phyloP scores from a whole-genome alignment of 441 rosid genomes.

The Lepidium campestre region DNA sequence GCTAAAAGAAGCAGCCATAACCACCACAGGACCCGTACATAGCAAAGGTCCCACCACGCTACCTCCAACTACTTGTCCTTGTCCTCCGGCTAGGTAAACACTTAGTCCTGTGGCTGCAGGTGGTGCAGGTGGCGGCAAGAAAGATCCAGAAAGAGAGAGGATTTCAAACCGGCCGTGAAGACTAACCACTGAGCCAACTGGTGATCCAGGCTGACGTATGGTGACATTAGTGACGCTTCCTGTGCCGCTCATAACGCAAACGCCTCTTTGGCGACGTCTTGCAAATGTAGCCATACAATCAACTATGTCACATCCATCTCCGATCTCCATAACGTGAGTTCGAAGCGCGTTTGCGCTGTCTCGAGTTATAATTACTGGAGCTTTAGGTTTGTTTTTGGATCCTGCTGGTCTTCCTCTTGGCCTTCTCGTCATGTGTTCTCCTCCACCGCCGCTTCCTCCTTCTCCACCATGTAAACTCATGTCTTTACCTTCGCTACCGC shows the following conservation, averaged over 20 bases:
- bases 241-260: slow-evolving; percentile 44
- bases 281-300: slow-evolving; percentile 40
- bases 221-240: slow-evolving; percentile 45
- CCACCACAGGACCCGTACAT: slow-evolving; percentile 30
- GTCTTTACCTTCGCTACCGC: slow-evolving; percentile 42
- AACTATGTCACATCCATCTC: slow-evolving; percentile 39
- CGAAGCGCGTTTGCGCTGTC: slow-evolving; percentile 45
- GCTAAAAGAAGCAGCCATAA: slow-evolving; percentile 33
- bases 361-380: slow-evolving; percentile 43
- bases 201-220: slow-evolving; percentile 37
- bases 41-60: slow-evolving; percentile 34
- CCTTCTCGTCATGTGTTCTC: slow-evolving; percentile 30
- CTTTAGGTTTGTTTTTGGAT: slow-evolving; percentile 49
- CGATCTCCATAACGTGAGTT: slow-evolving; percentile 45
- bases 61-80: slow-evolving; percentile 34
- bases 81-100: slow-evolving; percentile 32
- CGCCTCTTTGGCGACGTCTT: slow-evolving; percentile 37
- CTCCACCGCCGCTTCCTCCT: slow-evolving; percentile 20
- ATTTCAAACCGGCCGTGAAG: slow-evolving; percentile 30
- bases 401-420: slow-evolving; percentile 50
- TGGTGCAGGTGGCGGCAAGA: slow-evolving; percentile 31
- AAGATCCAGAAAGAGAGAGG: slow-evolving; percentile 22
- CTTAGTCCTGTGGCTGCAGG: slow-evolving; percentile 28
- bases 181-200: slow-evolving; percentile 25
- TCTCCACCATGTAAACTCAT: slow-evolving; percentile 21